Base-by-base conservation (phyloP, 148 eudicot species). In the Camellia granthamiana region DNA sequence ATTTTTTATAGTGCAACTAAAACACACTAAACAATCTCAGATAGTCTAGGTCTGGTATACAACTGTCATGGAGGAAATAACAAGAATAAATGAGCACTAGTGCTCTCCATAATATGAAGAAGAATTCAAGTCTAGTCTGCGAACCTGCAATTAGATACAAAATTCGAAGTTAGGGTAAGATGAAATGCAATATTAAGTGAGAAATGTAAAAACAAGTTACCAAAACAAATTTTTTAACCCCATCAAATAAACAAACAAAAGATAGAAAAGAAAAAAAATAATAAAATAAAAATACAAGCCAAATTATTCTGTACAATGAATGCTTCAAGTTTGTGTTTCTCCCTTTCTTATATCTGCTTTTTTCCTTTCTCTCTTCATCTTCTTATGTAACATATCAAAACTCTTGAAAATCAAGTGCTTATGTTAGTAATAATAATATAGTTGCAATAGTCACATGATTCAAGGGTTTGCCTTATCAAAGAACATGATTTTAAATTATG, bases 121-220 rank as follows among this genome's bases (percentile, higher is more conserved):
- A 80, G 69, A 52, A 74, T 51, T 11, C 52, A n/a, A 60, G 19
- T 38, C 46, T 43, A 64, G 56, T 65, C 19, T 64, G n/a, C 2
- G 47, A 55, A 56, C 78, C 79, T 81, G 79, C 75, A 68, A 44
- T 66, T 6, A 21, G 56, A 47, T 49, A 54, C 23, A 62, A 74
- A n/a, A 54, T 19, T 54, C 63, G 10, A 79, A 63, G 52, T 77
- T 7, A 61, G 16, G 38, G n/a, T 42, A 46, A 9, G 44, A 56
- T 43, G 65, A 60, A 76, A 61, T 16, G 12, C 12, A 18, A 15
- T 41, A 14, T 19, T 19, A 7, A 38, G 5, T 21, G 23, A 3
- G 18, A 49, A 30, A 74, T 30, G 6, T 16, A 70, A 59, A 30
- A 43, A 38, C 49, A 75, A 75, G 41, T 9, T 30, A 2, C 42